These are phyloP conservation scores for Coemansia sp. DNA, from an alignment of 192 early-diverging fungal species.

Conservation along the genomic window DNA sequence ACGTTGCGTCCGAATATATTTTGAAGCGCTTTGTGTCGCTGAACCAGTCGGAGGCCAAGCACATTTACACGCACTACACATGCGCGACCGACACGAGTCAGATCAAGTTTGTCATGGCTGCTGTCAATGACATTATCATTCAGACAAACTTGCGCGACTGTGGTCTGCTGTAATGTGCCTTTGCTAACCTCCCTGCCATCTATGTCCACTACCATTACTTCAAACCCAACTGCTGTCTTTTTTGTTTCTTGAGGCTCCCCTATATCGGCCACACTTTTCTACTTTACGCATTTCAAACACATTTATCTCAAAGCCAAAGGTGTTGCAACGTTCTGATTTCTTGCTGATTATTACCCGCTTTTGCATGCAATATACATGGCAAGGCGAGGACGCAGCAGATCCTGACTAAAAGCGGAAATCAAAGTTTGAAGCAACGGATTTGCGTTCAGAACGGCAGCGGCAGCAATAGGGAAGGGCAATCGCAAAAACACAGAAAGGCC, in stretches of 20 bases:
- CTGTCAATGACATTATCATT: slow-evolving; percentile 88
- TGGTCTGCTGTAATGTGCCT: slow-evolving; percentile 66
- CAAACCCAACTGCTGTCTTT: slow-evolving; percentile 6
- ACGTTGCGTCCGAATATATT: slow-evolving; percentile 76
- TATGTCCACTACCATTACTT: background rate
- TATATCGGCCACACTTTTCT: slow-evolving; percentile 6
- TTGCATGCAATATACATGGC: too few species aligned
- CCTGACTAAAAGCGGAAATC: too few species aligned
- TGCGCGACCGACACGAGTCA: slow-evolving; percentile 85
- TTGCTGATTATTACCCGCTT: too few species aligned
- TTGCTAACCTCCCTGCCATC: too few species aligned
- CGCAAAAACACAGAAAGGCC: too few species aligned
- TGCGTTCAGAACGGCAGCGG: too few species aligned
- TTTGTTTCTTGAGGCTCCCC: background rate
- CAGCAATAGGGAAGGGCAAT: too few species aligned
- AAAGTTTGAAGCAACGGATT: too few species aligned
- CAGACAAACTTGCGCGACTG: slow-evolving; percentile 78
- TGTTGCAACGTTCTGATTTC: too few species aligned
- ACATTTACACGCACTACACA: slow-evolving; percentile 86
- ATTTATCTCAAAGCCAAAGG: too few species aligned
- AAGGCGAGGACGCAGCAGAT: too few species aligned
- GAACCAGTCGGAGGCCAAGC: slow-evolving; percentile 77
- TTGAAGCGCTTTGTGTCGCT: slow-evolving; percentile 77
- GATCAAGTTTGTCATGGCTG: slow-evolving; percentile 88
- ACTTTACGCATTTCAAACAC: background rate